Conservation (phyloP, 441 rosid genomes). For the Pelargonium myrrhifolium region DNA sequence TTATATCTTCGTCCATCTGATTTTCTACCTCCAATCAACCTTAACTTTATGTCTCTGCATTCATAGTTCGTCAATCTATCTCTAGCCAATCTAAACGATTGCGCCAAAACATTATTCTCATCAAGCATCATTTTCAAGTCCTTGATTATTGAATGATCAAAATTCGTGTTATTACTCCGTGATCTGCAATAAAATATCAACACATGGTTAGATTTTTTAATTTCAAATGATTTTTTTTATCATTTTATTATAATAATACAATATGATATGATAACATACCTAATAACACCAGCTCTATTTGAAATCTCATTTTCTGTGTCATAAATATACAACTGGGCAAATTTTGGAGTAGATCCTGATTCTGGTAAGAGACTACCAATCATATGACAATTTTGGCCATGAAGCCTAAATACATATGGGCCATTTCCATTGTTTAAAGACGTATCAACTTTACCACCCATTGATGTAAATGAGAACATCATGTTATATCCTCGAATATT, state of each 20-base stretch:
- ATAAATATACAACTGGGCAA: conserved; percentile 7
- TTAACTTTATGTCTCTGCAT: background rate
- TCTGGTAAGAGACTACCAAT: background rate
- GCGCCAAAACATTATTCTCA: background rate
- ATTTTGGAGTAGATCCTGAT: background rate
- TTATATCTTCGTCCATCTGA: background rate
- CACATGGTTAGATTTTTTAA: too few relatives aligned
- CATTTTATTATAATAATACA: background rate
- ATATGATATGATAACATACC: background rate
- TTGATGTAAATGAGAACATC: conserved; percentile 8
- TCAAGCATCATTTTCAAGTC: conserved; percentile 12
- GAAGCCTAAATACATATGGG: background rate
- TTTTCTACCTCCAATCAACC: background rate
- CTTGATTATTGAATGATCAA: background rate
- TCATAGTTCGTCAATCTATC: conserved; percentile 4
- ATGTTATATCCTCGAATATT: background rate
- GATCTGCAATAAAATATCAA: too few relatives aligned
- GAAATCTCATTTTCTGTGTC: conserved; percentile 2
- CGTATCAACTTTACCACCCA: conserved; percentile 12
- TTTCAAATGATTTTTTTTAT: too few relatives aligned
- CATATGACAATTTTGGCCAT: background rate
- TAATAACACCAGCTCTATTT: background rate
- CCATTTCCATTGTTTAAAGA: background rate
- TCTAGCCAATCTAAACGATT: conserved; percentile 16
- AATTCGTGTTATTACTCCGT: background rate